Evolutionary conservation across 2,329 filamentous ascomycete genomes (phyloP), one percentile per base, ranked within the genome.

Genomic region (Lecanicillium sp.): DNA sequence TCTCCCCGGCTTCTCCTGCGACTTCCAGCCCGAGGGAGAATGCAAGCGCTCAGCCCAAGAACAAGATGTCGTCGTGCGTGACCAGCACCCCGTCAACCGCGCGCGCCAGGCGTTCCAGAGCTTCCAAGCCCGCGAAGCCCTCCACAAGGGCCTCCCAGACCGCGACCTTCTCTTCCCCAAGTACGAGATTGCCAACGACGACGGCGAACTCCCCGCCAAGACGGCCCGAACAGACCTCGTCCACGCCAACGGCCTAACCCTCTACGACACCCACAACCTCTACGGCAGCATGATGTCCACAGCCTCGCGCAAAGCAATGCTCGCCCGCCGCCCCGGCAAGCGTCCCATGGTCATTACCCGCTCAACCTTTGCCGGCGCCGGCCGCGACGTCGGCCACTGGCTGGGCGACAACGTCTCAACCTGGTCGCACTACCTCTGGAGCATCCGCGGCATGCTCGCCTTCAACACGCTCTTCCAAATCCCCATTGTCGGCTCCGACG

Each of bases 211-310:
- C 18, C 68, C 67, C 0, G 74, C 75, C 55, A 68, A 74, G 51
- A 80, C 83, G 0, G 73, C 85, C 38, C 68, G 76, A 45, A 83
- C 81, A 1, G 73, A 85, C 51, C 60, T 85, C 8, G 69, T 80
- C 8, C 82, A 86, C 54, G 68, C 76, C 30, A 79, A 83, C 42
- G 82, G 82, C 1, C 62, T 79, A 28, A 65, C 68, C 15, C 76
- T 84, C 56, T 86, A 85, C 52, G 85, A 89, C 48, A 83, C 78
- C 0, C 85, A 89, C 56, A 88, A 88, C 48, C 58, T 88, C 2
- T 87, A 85, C 55, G 85, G 85, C 1, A 73, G 75, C 7, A 79
- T 85, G 78, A 89, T 88, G 83, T 82, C 79, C 2, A 60, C 67
- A 14, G 64, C 74, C 4, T 83, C 80, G 0, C 71, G 75, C 37